phyloP scores from a whole-genome alignment of 495 filamentous ascomycete genomes.

The Annulohypoxylon bovei region DNA sequence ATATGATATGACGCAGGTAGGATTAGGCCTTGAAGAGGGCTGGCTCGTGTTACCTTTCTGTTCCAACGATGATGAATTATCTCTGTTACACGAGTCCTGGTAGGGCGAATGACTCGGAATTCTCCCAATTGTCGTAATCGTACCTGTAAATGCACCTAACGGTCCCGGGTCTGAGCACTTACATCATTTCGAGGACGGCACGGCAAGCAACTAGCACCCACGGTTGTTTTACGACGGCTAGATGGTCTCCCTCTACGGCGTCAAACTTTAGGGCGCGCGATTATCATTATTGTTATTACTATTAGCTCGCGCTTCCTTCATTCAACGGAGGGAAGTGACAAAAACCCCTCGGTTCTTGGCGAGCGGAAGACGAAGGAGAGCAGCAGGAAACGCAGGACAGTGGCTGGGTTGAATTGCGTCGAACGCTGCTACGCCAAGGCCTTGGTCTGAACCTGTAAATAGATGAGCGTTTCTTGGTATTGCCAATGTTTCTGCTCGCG shows the following conservation, averaged over 20 bases:
- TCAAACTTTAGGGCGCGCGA: constrained; percentile 2
- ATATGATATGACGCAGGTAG: constrained; percentile 34
- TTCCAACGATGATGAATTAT: constrained; percentile 35
- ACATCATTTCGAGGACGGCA: constrained; percentile 32
- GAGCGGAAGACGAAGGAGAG: constrained; percentile 1
- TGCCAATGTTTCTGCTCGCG: constrained; percentile 37
- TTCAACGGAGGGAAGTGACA: constrained; percentile 20
- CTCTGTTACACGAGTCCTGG: constrained; percentile 13
- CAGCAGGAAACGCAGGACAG: constrained; percentile 8
- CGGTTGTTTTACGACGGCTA: constrained; percentile 12
- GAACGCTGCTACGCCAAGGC: constrained; percentile 32
- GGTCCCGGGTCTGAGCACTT: constrained; percentile 13
- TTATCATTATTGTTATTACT: constrained; percentile 28
- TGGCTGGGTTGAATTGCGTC: constrained; percentile 26
- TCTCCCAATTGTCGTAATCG: constrained; percentile 5
- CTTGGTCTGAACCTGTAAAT: constrained; percentile 38
- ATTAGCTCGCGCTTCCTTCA: constrained; percentile 31
- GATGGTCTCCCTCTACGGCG: constrained; percentile 9
- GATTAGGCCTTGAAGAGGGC: constrained; percentile 25
- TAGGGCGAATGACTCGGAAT: constrained; percentile 10
- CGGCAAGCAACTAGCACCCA: constrained; percentile 8
- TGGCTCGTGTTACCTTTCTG: constrained; percentile 39
- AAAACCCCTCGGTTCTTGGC: constrained; percentile 31
- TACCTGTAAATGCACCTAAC: constrained; percentile 1
- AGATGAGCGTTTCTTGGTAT: constrained; percentile 44